phyloP scores from a whole-genome alignment of 1,139 yeast species.

The Kodamaea anthophila region DNA sequence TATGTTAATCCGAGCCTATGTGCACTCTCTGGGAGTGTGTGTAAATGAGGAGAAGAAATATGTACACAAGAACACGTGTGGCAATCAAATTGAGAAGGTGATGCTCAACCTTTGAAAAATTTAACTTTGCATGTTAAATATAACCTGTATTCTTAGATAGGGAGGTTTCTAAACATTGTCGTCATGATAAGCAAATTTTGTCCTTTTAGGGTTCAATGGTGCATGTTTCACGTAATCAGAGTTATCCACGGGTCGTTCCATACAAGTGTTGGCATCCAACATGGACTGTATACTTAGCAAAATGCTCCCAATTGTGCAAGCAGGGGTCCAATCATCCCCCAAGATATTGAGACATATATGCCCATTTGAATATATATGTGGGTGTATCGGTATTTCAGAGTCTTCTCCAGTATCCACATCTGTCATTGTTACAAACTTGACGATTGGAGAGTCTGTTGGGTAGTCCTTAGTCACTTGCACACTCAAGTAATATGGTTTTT shows the following conservation, averaged over 20 bases:
- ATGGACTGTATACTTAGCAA: conserved; percentile 60
- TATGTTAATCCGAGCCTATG: conserved; percentile 1
- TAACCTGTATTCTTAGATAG: no score
- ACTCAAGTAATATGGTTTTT: conserved; percentile 27
- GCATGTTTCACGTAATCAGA: conserved; percentile 42
- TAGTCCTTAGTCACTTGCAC: conserved; percentile 43
- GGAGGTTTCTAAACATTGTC: conserved; percentile 31
- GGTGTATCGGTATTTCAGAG: conserved; percentile 52
- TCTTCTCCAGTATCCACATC: conserved; percentile 9
- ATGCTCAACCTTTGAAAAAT: no score
- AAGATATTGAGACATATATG: conserved; percentile 62
- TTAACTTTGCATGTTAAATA: no score
- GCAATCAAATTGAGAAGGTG: neutral
- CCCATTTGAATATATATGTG: conserved; percentile 69
- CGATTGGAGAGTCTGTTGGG: conserved; percentile 63
- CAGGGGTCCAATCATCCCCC: conserved; percentile 72
- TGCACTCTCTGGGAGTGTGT: conserved; percentile 2
- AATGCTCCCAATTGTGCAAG: conserved; percentile 50
- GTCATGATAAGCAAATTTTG: conserved; percentile 51
- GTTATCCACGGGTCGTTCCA: conserved; percentile 54
- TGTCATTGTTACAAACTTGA: conserved; percentile 36
- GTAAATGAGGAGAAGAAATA: conserved; percentile 3
- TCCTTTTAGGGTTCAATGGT: conserved; percentile 50
- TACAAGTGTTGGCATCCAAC: conserved; percentile 43
- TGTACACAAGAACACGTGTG: neutral